Evolutionary conservation across 75 land plant genomes (phyloP).

Genomic region (Adiantum capillusveneris): DNA sequence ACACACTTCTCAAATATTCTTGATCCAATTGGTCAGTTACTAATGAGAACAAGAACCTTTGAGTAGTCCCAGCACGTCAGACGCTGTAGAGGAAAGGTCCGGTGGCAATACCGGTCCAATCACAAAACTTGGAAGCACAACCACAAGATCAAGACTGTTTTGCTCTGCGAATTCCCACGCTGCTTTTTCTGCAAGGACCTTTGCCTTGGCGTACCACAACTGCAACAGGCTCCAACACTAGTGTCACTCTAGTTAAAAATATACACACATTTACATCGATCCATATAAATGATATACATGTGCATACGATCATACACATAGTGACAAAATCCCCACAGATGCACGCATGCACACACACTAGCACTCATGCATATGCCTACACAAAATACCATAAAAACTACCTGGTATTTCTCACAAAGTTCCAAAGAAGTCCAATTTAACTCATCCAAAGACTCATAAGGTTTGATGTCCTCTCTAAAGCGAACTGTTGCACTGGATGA

Average conservation of each 20-base stretch:
- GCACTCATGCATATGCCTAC: background rate
- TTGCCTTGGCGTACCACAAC: conserved; percentile 87
- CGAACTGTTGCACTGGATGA: conserved; percentile 84
- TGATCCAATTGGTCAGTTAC: background rate
- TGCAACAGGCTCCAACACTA: conserved; percentile 8
- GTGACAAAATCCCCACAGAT: too few species aligned
- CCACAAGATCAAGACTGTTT: conserved; percentile 64
- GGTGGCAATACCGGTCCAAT: conserved; percentile 74
- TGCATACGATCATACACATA: too few species aligned
- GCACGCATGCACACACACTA: too few species aligned
- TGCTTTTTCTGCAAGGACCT: conserved; percentile 70
- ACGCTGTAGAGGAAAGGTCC: conserved; percentile 51
- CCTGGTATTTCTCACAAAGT: conserved; percentile 55
- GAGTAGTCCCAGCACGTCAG: conserved; percentile 71
- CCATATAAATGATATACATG: too few species aligned
- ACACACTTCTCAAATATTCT: too few species aligned
- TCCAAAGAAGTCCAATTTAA: conserved; percentile 69
- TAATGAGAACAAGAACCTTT: too few species aligned
- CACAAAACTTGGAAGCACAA: conserved; percentile 71
- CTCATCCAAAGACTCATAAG: conserved; percentile 58
- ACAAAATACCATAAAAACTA: conserved; percentile 3
- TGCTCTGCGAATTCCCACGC: conserved; percentile 83
- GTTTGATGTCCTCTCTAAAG: conserved; percentile 48
- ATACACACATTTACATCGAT: too few species aligned
- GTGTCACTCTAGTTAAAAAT: too few species aligned